Conservation (phyloP, 768 basidiomycete species). For the Suillus lakei region DNA sequence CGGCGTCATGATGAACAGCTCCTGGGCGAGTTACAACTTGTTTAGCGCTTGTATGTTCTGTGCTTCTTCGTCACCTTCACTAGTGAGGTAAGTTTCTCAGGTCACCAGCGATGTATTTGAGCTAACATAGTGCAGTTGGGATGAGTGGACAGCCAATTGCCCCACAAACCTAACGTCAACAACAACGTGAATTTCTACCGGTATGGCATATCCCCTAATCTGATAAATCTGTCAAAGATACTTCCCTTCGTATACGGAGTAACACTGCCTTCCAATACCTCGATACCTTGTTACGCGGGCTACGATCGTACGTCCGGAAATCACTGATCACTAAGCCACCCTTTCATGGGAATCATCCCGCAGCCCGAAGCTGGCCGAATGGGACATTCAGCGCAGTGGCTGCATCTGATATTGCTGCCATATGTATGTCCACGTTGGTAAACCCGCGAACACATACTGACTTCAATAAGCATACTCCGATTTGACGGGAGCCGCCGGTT, state of each 20-base stretch:
- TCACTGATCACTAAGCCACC: neutral
- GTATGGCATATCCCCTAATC: neutral
- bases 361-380: slow-evolving; percentile 28
- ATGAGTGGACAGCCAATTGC: slow-evolving; percentile 21
- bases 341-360: slow-evolving; percentile 4
- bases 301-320: slow-evolving; percentile 24
- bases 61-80: slow-evolving; percentile 19
- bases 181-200: slow-evolving; percentile 19
- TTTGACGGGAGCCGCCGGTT: slow-evolving; percentile 21
- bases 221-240: slow-evolving; percentile 19
- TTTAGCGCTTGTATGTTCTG: slow-evolving; percentile 30
- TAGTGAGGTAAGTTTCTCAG: slow-evolving; percentile 19
- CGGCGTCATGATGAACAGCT: slow-evolving; percentile 15
- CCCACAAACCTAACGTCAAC: slow-evolving; percentile 18
- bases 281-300: slow-evolving; percentile 30
- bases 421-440: slow-evolving; percentile 16
- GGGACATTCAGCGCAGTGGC: slow-evolving; percentile 19
- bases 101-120: neutral
- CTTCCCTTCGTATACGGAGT: slow-evolving; percentile 19
- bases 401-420: slow-evolving; percentile 19
- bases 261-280: slow-evolving; percentile 10
- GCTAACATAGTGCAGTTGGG: slow-evolving; percentile 25
- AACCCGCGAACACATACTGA: neutral
- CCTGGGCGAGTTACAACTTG: slow-evolving; percentile 36
- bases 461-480: slow-evolving; percentile 18